Evolutionary conservation across 306 rosid species (phyloP), one percentile per base, ranked within the genome.

Genomic region (Glycine latifolia): DNA sequence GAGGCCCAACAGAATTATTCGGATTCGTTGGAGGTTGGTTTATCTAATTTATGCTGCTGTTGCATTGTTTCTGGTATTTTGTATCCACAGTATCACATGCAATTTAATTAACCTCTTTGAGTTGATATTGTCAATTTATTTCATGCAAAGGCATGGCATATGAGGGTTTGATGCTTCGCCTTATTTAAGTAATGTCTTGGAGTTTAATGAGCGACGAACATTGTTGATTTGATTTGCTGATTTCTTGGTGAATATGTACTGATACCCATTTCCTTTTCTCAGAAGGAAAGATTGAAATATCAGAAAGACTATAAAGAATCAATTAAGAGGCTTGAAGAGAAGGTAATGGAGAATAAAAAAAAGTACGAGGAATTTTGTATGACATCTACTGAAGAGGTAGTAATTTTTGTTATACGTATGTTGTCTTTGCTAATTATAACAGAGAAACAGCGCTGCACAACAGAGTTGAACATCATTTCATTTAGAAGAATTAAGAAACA

Each of bases 251-350:
- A 67, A 71, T 75, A 58, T 67, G 60, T 70, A 39, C 68, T 81
- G 65, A 35, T 68, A 71, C 17, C 72, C 78, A 37, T 78, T 75
- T 74, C 6, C 63, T 67, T 50, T 83, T 67, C 79, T 68, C 77
- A 91, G 97, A 89, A 86, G 80, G 93, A 93, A 87, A 90, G 89
- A 81, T 56, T 85, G 79, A 89, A 91, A 81, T 93, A 91, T 78
- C 92, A 91, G 82, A 87, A 85, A 83, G 93, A 93, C 83, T 93
- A 91, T 41, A 88, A 80, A 87, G 97, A 91, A 49, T 90, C 97
- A 17, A 86, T 90, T 67, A 93, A 87, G 89, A 91, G 87, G 90
- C 94, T 91, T 44, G 94, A 93, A 88, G 89, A 90, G 81, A 92
- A 91, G 80, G 77, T 93, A 81, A 82, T 79, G 76, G 74, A 71